Conservation (phyloP, 331 rosid genomes). For the Cucumis variabilis region DNA sequence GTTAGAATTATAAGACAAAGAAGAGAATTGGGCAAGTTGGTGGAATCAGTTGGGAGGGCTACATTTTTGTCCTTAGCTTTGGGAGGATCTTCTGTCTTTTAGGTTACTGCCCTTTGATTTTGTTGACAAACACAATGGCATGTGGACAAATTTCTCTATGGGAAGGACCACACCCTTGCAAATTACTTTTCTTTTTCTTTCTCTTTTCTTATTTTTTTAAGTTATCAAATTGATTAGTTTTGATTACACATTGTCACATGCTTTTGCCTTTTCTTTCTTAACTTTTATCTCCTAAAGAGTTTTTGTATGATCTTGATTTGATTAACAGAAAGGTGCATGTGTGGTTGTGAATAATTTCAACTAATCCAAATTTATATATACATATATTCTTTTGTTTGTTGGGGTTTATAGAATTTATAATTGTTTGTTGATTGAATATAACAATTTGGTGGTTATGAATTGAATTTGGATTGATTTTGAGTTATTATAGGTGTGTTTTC, state of each 20-base stretch:
- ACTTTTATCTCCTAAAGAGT: slow-evolving; percentile 19
- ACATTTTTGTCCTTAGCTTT: slow-evolving; percentile 79
- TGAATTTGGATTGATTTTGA: too few relatives aligned
- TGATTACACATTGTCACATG: slow-evolving; percentile 48
- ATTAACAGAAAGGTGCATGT: slow-evolving; percentile 7
- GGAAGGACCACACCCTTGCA: slow-evolving; percentile 58
- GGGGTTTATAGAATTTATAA: too few relatives aligned
- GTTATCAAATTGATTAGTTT: not conserved
- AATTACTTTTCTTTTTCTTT: not conserved
- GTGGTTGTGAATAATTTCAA: not conserved
- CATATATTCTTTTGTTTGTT: too few relatives aligned
- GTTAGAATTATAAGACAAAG: slow-evolving; percentile 22
- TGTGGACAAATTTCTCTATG: slow-evolving; percentile 50
- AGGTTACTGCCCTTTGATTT: slow-evolving; percentile 29
- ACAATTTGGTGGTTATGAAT: too few relatives aligned
- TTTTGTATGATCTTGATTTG: slow-evolving; percentile 34
- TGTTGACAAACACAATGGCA: slow-evolving; percentile 64
- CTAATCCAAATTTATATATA: too few relatives aligned
- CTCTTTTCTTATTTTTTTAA: not conserved
- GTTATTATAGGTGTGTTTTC: too few relatives aligned
- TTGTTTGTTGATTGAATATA: too few relatives aligned
- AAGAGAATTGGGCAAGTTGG: slow-evolving; percentile 44
- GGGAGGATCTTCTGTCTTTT: slow-evolving; percentile 69
- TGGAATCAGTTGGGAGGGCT: slow-evolving; percentile 22
- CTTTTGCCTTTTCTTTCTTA: slow-evolving; percentile 30